phyloP scores from a whole-genome alignment of 1,284 basidiomycete genomes.

The Sporisorium iseilematis-ciliati region DNA sequence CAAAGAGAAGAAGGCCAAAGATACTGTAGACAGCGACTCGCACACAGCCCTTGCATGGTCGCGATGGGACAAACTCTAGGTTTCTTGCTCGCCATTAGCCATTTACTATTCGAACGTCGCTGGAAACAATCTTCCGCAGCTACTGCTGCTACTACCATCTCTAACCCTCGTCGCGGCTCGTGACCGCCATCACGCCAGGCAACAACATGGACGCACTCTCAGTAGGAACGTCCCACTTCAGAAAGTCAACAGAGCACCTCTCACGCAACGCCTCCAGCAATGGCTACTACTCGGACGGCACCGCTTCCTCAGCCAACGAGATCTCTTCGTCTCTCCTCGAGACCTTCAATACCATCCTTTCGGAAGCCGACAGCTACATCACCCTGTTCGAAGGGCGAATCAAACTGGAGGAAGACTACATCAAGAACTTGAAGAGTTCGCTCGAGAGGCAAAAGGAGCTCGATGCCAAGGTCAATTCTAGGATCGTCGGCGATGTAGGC shows the following conservation, averaged over 20 bases:
- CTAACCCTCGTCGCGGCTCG: not conserved
- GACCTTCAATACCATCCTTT: slow-evolving; percentile 55
- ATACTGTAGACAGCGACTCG: no score
- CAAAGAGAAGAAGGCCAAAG: not conserved
- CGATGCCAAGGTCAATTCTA: slow-evolving; percentile 59
- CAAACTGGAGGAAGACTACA: slow-evolving; percentile 66
- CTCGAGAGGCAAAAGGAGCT: slow-evolving; percentile 61
- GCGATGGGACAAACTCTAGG: no score
- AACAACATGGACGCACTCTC: slow-evolving; percentile 32
- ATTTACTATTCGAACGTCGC: no score
- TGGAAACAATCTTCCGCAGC: no score
- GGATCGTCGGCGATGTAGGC: slow-evolving; percentile 44
- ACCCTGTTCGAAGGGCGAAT: slow-evolving; percentile 58
- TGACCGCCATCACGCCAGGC: not conserved
- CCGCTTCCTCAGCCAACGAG: slow-evolving; percentile 38
- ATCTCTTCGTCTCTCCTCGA: slow-evolving; percentile 54
- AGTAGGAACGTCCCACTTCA: slow-evolving; percentile 10
- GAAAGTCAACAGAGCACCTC: slow-evolving; percentile 36
- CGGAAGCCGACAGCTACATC: slow-evolving; percentile 64
- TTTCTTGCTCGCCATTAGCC: no score
- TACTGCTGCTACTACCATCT: not conserved
- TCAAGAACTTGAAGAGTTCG: slow-evolving; percentile 42
- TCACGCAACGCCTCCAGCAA: slow-evolving; percentile 42
- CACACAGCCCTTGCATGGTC: no score
- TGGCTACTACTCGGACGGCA: slow-evolving; percentile 38